Evolutionary conservation across 345 rosid genomes (phyloP).

Genomic region (Carallia pectinifolia): DNA sequence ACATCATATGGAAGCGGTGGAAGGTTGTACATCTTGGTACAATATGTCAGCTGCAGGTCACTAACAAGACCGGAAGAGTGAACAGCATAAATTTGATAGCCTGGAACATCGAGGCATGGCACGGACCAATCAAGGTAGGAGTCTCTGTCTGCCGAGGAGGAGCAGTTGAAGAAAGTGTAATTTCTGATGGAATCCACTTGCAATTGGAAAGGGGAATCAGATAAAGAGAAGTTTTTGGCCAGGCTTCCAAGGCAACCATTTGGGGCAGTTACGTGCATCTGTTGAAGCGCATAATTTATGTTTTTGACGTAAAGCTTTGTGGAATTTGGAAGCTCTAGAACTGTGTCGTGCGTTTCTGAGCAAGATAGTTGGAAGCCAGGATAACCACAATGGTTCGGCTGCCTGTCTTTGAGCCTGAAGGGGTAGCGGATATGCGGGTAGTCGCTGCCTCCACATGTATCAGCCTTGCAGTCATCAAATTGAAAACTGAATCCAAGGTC

Average conservation of each 20-base stretch:
- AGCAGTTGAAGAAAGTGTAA: conserved; percentile 13
- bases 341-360: not conserved
- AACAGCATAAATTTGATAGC: conserved; percentile 9
- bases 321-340: conserved; percentile 11
- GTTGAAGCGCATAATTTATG: conserved; percentile 11
- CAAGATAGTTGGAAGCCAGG: conserved; percentile 15
- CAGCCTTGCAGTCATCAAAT: not conserved
- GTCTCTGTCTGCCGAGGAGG: not conserved
- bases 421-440: conserved; percentile 13
- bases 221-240: not conserved
- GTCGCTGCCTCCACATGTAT: conserved; percentile 2
- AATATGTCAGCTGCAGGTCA: conserved; percentile 1
- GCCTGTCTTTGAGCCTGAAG: conserved; percentile 2
- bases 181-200: rapidly evolving
- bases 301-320: not conserved
- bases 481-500: too few relatives aligned
- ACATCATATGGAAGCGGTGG: not conserved
- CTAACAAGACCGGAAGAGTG: not conserved
- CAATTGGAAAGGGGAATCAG: conserved; percentile 5
- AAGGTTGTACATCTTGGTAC: conserved; percentile 20
- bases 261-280: not conserved
- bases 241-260: conserved; percentile 8
- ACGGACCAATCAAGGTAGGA: too few relatives aligned
- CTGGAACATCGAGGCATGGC: not conserved
- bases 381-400: conserved; percentile 9